A percentile compares a stretch with the other conserved stretches of the same genome.
Evolutionary conservation across 768 basidiomycete species (phyloP).

Genomic region (Amanita polypyramis): DNA sequence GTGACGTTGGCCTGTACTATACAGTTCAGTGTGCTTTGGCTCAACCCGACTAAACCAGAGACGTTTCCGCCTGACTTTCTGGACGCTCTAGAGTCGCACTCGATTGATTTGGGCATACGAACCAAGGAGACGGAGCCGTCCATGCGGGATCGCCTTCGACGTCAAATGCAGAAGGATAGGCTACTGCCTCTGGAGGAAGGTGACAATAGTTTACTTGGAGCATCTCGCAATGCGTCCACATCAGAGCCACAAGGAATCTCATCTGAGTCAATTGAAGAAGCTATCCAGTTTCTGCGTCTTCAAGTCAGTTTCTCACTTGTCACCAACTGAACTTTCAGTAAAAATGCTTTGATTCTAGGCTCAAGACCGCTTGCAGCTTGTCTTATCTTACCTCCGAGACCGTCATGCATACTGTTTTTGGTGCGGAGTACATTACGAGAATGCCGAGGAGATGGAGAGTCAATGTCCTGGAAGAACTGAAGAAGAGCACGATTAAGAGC

Average conservation of each 20-base stretch:
- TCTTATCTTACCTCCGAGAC: slow-evolving; percentile 65
- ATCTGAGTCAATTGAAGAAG: slow-evolving; percentile 57
- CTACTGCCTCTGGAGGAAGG: slow-evolving; percentile 41
- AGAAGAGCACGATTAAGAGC: slow-evolving; percentile 65
- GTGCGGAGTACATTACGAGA: slow-evolving; percentile 73
- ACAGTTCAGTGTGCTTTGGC: slow-evolving; percentile 78
- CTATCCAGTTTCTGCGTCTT: slow-evolving; percentile 54
- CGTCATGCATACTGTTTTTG: slow-evolving; percentile 77
- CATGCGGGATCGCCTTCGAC: slow-evolving; percentile 44
- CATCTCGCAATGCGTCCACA: slow-evolving; percentile 12
- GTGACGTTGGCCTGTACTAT: slow-evolving; percentile 6
- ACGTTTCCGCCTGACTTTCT: slow-evolving; percentile 59
- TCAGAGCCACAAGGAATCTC: slow-evolving; percentile 27
- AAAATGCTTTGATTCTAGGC: slow-evolving; percentile 34
- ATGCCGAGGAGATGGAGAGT: slow-evolving; percentile 43
- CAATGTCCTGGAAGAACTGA: slow-evolving; percentile 72
- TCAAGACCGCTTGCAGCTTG: slow-evolving; percentile 53
- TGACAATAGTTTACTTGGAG: slow-evolving; percentile 14
- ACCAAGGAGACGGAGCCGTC: slow-evolving; percentile 21
- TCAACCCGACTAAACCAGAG: slow-evolving; percentile 55
- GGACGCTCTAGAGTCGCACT: slow-evolving; percentile 39
- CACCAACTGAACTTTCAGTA: background rate
- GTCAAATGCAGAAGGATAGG: slow-evolving; percentile 69
- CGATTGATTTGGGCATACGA: slow-evolving; percentile 15
- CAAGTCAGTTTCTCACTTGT: slow-evolving; percentile 28